phyloP scores from a whole-genome alignment of 257 asterid genomes.

The Solanum habrochaites region DNA sequence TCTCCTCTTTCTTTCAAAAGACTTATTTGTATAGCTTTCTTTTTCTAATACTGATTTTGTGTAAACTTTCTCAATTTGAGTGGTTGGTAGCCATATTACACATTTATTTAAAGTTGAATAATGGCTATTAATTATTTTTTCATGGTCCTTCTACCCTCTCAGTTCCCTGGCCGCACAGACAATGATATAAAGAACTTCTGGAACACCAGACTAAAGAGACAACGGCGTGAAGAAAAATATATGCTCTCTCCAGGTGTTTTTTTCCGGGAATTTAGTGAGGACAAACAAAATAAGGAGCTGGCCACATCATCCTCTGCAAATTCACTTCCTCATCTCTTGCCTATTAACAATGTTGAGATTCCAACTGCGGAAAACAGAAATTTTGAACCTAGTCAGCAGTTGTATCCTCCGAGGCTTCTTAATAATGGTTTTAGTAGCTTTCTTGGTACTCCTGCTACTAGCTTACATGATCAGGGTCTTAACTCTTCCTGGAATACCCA shows the following conservation, averaged over 20 bases:
- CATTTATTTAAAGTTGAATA: background rate
- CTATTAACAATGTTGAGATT: constrained; percentile 25
- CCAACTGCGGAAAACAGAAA: constrained; percentile 39
- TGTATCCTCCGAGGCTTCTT: constrained; percentile 22
- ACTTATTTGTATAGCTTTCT: background rate
- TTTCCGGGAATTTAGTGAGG: constrained; percentile 27
- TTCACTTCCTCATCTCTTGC: constrained; percentile 26
- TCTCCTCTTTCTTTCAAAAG: background rate
- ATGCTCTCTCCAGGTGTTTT: constrained; percentile 62
- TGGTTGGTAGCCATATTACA: background rate
- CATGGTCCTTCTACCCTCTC: constrained; percentile 3
- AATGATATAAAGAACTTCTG: constrained; percentile 86
- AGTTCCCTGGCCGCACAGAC: constrained; percentile 97
- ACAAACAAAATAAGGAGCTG: constrained; percentile 28
- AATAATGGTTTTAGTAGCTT: constrained; percentile 25
- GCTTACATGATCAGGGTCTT: constrained; percentile 24
- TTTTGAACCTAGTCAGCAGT: constrained; percentile 26
- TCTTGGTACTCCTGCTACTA: constrained; percentile 38
- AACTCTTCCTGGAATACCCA: constrained; percentile 22
- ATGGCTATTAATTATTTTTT: background rate
- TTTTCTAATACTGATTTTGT: background rate
- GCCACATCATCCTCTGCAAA: constrained; percentile 29
- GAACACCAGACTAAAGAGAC: constrained; percentile 79
- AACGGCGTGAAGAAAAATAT: constrained; percentile 69
- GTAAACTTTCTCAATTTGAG: background rate